Evolutionary conservation across 2,329 filamentous ascomycete species (phyloP).

Genomic region (Colletotrichum lindemuthianum): DNA sequence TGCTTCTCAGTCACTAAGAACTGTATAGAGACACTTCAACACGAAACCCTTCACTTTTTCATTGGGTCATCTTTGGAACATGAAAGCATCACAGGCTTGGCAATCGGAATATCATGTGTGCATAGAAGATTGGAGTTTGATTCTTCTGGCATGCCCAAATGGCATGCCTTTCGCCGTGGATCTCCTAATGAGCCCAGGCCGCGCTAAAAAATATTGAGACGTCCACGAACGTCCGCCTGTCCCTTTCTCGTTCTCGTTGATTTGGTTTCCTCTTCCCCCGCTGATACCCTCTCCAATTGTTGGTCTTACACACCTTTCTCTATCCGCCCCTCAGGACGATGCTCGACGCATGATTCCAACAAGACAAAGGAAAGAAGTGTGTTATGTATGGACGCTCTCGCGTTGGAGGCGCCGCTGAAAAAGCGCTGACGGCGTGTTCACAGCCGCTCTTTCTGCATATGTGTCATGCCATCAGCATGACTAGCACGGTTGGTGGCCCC

Average conservation of each 20-base stretch:
- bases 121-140: slow-evolving; percentile 34
- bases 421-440: slow-evolving; percentile 17
- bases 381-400: slow-evolving; percentile 2
- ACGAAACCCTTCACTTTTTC: no score
- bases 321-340: neutral
- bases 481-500: slow-evolving; percentile 31
- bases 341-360: slow-evolving; percentile 1
- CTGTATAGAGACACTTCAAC: neutral
- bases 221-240: slow-evolving; percentile 23
- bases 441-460: slow-evolving; percentile 14
- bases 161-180: slow-evolving; percentile 26
- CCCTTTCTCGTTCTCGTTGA: slow-evolving; percentile 10
- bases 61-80: no score
- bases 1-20: neutral
- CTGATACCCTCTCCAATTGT: neutral
- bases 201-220: slow-evolving; percentile 6
- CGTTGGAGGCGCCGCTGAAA: neutral
- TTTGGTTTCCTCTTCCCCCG: neutral
- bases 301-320: slow-evolving; percentile 10
- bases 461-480: slow-evolving; percentile 21
- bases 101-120: neutral
- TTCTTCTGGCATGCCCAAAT: slow-evolving; percentile 29
- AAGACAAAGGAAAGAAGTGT: slow-evolving; percentile 35
- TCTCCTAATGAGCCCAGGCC: slow-evolving; percentile 17
- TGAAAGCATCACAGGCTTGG: neutral